Base-by-base conservation (phyloP, 2,329 filamentous ascomycete species). In the Aureobasidium sp. region DNA sequence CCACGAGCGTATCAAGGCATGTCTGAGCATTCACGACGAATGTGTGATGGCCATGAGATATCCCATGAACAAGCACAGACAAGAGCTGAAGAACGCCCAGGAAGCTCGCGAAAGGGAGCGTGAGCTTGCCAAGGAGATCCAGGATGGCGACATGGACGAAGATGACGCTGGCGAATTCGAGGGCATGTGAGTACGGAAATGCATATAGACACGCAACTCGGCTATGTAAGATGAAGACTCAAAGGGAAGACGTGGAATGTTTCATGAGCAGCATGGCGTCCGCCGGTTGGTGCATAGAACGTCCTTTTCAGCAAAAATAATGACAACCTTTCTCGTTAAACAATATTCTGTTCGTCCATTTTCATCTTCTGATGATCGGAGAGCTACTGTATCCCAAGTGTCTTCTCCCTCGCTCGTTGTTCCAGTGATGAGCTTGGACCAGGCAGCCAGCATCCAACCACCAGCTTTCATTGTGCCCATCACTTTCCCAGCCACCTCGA, bases 31-130 rank as follows among this genome's bases (percentile, higher is more conserved):
- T 66, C 92, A 97, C 72, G 94, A 99, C 70, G 94, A 99, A 80
- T 97, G 93, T 72, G 92, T 99, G 71, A 97, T 96, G 89, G 93
- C 94, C 29, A 99, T 99, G 94, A 87, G 94, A 61, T 99, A 97
- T 78, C 94, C 94, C 2, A 97, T 97, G 93, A 97, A 99, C 80
- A 94, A 97, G 77, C 94, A 99, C 77, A 86, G 94, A 20, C 82
- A 97, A 62, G 94, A 99, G 77, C 83, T 99, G 62, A 97, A 97
- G 84, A 97, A 96, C 70, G 94, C 94, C 0, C 93, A 97, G 76
- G 95, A 99, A 77, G 94, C 94, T n/a, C 85, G 94, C 56, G 94
- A 99, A 76, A 84, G 94, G 22, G 94, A 99, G 80, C 85, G 94
- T 20, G 94, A 99, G 78, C 86, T 99, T 82, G 94, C 92, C 66